Evolutionary conservation across 2,329 filamentous ascomycete species (phyloP).

Genomic region (Fusarium sororula): DNA sequence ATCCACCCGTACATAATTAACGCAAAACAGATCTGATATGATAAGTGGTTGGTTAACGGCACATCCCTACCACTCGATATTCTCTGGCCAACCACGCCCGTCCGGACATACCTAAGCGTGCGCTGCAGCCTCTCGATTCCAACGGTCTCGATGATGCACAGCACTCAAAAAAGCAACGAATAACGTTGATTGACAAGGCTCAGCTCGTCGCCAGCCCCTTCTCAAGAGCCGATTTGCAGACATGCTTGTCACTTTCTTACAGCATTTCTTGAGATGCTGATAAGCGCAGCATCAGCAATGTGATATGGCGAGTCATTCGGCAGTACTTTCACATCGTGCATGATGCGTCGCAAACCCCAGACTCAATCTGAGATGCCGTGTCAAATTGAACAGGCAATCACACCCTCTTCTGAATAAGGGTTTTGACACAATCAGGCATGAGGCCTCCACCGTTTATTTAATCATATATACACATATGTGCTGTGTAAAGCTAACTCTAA

Average conservation of each 20-base stretch:
- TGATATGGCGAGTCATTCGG: slow-evolving; percentile 20
- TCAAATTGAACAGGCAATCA: slow-evolving; percentile 2
- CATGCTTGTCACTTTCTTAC: neutral
- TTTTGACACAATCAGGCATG: neutral
- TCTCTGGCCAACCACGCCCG: slow-evolving; percentile 8
- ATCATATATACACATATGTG: neutral
- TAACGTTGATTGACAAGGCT: slow-evolving; percentile 1
- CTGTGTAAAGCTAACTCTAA: neutral
- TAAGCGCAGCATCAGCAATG: slow-evolving; percentile 7
- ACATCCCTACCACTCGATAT: slow-evolving; percentile 32
- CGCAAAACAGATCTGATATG: slow-evolving; percentile 32
- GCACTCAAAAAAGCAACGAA: slow-evolving; percentile 34
- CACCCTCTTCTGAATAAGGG: neutral
- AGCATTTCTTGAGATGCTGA: neutral
- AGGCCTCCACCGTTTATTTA: slow-evolving; percentile 5
- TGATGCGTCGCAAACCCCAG: slow-evolving; percentile 23
- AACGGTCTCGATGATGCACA: slow-evolving; percentile 39
- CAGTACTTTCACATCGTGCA: slow-evolving; percentile 2
- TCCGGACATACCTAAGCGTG: slow-evolving; percentile 29
- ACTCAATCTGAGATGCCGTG: slow-evolving; percentile 18
- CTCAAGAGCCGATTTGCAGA: slow-evolving; percentile 17
- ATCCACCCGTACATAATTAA: slow-evolving; percentile 11
- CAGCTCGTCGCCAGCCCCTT: slow-evolving; percentile 18
- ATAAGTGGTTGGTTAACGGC: slow-evolving; percentile 21
- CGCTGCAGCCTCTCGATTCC: slow-evolving; percentile 40